These are phyloP conservation scores for Combretum micranthum DNA, from an alignment of 345 rosid genomes.

Conservation along the genomic window DNA sequence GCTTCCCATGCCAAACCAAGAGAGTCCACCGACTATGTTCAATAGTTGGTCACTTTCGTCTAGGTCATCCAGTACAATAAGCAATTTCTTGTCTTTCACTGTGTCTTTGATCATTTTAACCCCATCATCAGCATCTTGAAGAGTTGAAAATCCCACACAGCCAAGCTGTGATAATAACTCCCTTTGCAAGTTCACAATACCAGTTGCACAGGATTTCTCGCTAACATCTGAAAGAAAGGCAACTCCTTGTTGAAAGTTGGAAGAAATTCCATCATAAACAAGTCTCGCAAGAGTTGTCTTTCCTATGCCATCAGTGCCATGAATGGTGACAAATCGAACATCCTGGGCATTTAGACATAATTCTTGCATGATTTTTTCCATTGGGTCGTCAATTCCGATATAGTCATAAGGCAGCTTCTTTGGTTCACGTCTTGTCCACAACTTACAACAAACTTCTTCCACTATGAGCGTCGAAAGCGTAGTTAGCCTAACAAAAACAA, in stretches of 20 bases:
- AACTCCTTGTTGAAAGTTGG: background rate
- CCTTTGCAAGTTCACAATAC: background rate
- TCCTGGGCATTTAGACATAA: background rate
- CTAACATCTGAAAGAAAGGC: background rate
- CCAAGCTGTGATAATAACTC: background rate
- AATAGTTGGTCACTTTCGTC: fast-evolving
- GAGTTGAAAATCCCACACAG: background rate
- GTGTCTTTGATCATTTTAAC: background rate
- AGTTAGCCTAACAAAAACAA: no score
- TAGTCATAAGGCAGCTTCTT: background rate
- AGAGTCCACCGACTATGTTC: background rate
- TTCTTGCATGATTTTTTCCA: no score
- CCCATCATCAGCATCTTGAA: background rate
- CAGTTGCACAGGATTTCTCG: background rate
- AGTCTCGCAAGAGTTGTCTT: constrained; percentile 2
- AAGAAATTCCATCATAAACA: background rate
- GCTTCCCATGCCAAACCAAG: constrained; percentile 10
- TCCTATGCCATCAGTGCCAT: constrained; percentile 4
- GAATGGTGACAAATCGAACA: background rate
- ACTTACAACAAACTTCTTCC: no score
- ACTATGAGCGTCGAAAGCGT: background rate
- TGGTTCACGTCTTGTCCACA: fast-evolving
- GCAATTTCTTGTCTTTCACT: background rate
- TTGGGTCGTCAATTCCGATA: background rate
- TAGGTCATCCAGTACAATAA: constrained; percentile 8